phyloP scores from a whole-genome alignment of 305 asterid genomes.

The Striga hermonthica region DNA sequence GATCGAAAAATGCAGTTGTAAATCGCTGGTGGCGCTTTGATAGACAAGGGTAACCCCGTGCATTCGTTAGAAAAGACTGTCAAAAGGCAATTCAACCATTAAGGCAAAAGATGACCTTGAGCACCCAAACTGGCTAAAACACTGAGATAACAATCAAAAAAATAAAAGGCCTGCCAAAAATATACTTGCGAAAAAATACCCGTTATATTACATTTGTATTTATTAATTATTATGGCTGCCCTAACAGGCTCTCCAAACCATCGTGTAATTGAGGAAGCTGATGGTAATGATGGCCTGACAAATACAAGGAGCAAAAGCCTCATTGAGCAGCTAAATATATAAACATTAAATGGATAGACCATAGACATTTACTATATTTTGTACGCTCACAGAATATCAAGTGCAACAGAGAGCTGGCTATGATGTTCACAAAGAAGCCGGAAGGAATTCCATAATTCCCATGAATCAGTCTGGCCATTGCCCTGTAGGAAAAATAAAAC shows the following conservation, averaged over 20 bases:
- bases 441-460: constrained; percentile 95
- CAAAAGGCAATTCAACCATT: constrained; percentile 30
- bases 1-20: constrained; percentile 57
- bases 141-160: constrained; percentile 3
- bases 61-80: constrained; percentile 88
- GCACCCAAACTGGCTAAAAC: constrained; percentile 20
- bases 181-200: constrained; percentile 17
- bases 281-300: constrained; percentile 69
- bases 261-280: constrained; percentile 68
- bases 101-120: constrained; percentile 17
- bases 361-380: constrained; percentile 9
- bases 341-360: constrained; percentile 16
- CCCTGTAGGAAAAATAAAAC: constrained; percentile 31
- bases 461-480: constrained; percentile 61
- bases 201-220: constrained; percentile 55
- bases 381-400: constrained; percentile 70
- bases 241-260: constrained; percentile 97
- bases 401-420: constrained; percentile 84
- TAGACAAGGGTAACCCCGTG: constrained; percentile 80
- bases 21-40: constrained; percentile 86
- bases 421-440: constrained; percentile 88
- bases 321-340: constrained; percentile 27
- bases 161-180: constrained; percentile 3
- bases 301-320: constrained; percentile 19
- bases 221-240: constrained; percentile 66